Conservation (phyloP, 1,284 basidiomycete genomes). For the Inonotus hispidus region DNA sequence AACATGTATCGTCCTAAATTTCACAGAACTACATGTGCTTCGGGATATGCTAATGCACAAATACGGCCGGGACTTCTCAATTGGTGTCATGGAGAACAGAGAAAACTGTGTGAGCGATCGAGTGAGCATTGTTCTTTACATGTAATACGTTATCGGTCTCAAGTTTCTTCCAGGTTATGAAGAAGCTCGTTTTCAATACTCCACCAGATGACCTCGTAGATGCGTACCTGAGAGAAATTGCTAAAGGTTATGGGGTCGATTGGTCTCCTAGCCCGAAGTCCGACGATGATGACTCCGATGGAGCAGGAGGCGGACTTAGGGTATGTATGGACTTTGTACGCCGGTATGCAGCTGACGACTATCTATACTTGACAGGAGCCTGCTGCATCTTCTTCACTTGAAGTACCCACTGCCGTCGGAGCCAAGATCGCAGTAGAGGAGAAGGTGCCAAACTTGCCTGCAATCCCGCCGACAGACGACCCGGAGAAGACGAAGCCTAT, state of each 20-base stretch:
- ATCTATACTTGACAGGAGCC: conserved; percentile 4
- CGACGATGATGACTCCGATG: conserved; percentile 25
- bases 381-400: background rate
- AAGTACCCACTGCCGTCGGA: background rate
- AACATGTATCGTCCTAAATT: background rate
- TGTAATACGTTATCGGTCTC: background rate
- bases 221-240: conserved; percentile 83
- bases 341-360: background rate
- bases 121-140: conserved; percentile 39
- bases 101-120: conserved; percentile 76
- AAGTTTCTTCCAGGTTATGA: conserved; percentile 46
- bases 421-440: conserved; percentile 9
- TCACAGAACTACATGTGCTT: conserved; percentile 79
- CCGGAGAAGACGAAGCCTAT: conserved; percentile 18
- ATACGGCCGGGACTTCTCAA: conserved; percentile 80
- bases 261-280: conserved; percentile 41
- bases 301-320: conserved; percentile 29
- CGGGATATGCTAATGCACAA: conserved; percentile 95
- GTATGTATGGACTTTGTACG: conserved; percentile 22
- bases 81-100: conserved; percentile 77
- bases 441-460: conserved; percentile 11
- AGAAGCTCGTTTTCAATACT: conserved; percentile 66
- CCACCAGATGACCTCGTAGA: conserved; percentile 77
- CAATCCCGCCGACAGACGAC: conserved; percentile 22
- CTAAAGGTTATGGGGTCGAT: conserved; percentile 77